These are phyloP conservation scores for Cystobasidium ongulense DNA, from an alignment of 768 basidiomycete species.

Conservation along the genomic window DNA sequence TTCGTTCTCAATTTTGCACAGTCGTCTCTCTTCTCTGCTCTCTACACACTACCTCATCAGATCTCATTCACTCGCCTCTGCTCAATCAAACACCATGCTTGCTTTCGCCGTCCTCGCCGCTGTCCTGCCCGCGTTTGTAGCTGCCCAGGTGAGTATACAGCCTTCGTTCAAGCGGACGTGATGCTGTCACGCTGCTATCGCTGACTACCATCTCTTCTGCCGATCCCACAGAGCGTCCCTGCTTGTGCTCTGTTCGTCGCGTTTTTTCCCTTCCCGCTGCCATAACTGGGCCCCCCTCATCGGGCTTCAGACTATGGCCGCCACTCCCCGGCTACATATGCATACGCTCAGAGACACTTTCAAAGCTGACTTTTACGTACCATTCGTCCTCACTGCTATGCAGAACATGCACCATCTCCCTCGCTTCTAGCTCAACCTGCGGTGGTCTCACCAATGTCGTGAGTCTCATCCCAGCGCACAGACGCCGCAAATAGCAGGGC, in stretches of 20 bases:
- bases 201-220: too few species aligned
- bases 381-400: not conserved
- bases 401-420: conserved; percentile 20
- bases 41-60: not conserved
- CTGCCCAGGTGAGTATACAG: not conserved
- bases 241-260: conserved; percentile 20
- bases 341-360: not conserved
- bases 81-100: conserved; percentile 1
- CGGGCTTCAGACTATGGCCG: not conserved
- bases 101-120: conserved; percentile 25
- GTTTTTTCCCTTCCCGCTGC: not conserved
- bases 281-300: not conserved
- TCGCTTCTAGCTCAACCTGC: not conserved
- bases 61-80: not conserved
- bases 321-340: not conserved
- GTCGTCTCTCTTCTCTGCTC: not conserved
- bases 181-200: not conserved
- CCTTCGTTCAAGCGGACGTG: too few species aligned
- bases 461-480: not conserved
- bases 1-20: not conserved
- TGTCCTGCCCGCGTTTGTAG: conserved; percentile 13
- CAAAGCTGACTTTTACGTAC: not conserved
- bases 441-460: conserved; percentile 19
- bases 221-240: conserved; percentile 3
- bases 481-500: not conserved